These are phyloP conservation scores for Fusarium torreyae DNA, from an alignment of 2,329 filamentous ascomycete species.

Conservation along the genomic window DNA sequence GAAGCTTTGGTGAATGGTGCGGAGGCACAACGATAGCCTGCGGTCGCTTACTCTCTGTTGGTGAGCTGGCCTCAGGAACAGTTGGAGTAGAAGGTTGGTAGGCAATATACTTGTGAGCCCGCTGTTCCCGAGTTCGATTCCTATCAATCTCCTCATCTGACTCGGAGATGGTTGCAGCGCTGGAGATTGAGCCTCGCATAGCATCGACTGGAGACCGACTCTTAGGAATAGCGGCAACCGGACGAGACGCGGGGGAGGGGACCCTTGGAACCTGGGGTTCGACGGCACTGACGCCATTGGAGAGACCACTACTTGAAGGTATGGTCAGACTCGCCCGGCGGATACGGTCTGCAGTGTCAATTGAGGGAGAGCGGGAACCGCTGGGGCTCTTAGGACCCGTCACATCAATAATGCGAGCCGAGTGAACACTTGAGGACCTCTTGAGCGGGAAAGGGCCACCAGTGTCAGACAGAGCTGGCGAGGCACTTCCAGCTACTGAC, in stretches of 20 bases:
- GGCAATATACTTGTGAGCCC: slow-evolving; percentile 38
- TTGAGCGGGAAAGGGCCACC: slow-evolving; percentile 57
- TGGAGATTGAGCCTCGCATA: slow-evolving; percentile 49
- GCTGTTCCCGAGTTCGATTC: slow-evolving; percentile 40
- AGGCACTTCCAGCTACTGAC: slow-evolving; percentile 67
- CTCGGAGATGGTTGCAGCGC: slow-evolving; percentile 60
- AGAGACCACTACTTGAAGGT: slow-evolving; percentile 57
- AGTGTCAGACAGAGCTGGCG: slow-evolving; percentile 65
- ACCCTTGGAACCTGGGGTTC: slow-evolving; percentile 56
- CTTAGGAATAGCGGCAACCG: slow-evolving; percentile 42
- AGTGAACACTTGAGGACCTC: slow-evolving; percentile 66
- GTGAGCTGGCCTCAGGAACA: slow-evolving; percentile 41
- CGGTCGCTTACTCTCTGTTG: slow-evolving; percentile 39
- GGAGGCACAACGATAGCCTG: slow-evolving; percentile 39
- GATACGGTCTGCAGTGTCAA: slow-evolving; percentile 61
- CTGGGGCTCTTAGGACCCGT: slow-evolving; percentile 66
- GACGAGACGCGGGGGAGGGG: slow-evolving; percentile 43
- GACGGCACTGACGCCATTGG: slow-evolving; percentile 55
- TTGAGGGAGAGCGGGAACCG: slow-evolving; percentile 65
- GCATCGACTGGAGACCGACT: slow-evolving; percentile 54
- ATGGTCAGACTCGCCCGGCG: slow-evolving; percentile 57
- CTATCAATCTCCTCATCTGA: slow-evolving; percentile 57
- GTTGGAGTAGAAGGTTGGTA: slow-evolving; percentile 49
- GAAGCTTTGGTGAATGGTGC: slow-evolving; percentile 34
- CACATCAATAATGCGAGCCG: slow-evolving; percentile 72